Evolutionary conservation across 257 asterid species (phyloP).

Genomic region (Mentha longifolia): DNA sequence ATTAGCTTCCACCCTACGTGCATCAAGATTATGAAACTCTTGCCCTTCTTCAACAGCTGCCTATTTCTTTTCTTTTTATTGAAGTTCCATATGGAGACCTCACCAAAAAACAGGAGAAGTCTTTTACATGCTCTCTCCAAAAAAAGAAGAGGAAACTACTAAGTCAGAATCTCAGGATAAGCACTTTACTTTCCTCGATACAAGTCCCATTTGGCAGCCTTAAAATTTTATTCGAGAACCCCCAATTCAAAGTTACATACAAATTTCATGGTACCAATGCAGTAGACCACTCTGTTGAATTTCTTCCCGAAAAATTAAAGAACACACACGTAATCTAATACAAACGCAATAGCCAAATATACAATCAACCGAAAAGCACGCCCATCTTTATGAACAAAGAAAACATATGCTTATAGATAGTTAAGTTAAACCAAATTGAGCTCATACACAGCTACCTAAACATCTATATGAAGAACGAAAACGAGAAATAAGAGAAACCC

Average conservation of each 20-base stretch:
- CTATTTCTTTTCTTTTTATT: not conserved
- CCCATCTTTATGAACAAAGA: not conserved
- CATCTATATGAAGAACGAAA: not conserved
- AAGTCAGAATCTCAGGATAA: not conserved
- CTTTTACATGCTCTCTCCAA: conserved; percentile 5
- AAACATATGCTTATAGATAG: conserved; percentile 14
- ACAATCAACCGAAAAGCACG: not conserved
- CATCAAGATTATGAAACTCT: not conserved
- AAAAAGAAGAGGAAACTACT: not conserved
- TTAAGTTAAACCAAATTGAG: not conserved
- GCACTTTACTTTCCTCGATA: not conserved
- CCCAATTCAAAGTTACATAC: conserved; percentile 5
- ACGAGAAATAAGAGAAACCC: conserved; percentile 5
- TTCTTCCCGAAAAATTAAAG: conserved; percentile 1
- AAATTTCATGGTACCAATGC: conserved; percentile 13
- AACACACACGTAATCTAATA: conserved; percentile 7
- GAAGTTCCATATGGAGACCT: not conserved
- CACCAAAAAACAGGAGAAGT: conserved; percentile 11
- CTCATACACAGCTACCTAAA: not conserved
- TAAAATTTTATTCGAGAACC: not conserved
- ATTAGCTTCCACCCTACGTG: conserved; percentile 24
- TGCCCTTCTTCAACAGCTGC: not conserved
- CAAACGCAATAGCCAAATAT: not conserved
- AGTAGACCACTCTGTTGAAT: not conserved
- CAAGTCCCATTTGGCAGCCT: not conserved